These are phyloP conservation scores for Fusarium chuoi DNA, from an alignment of 2,329 filamentous ascomycete species.

Conservation along the genomic window DNA sequence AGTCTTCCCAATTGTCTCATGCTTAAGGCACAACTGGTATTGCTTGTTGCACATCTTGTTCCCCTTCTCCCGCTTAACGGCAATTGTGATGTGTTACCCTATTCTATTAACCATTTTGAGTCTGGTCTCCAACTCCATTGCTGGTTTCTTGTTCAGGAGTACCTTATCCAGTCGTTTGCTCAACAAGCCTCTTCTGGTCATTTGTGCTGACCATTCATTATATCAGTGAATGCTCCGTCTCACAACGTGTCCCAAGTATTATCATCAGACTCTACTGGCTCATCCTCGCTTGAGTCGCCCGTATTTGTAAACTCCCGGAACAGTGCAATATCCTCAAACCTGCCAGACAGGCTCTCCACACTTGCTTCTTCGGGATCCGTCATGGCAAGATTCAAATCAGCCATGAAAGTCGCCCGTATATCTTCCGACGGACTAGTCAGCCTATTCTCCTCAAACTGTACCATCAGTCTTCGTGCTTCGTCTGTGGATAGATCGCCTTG, in stretches of 20 bases:
- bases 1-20: background rate
- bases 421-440: conserved; percentile 31
- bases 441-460: conserved; percentile 43
- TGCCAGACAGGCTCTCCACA: conserved; percentile 47
- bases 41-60: background rate
- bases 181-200: background rate
- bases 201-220: background rate
- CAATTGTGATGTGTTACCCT: background rate
- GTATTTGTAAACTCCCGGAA: conserved; percentile 47
- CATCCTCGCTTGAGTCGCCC: conserved; percentile 1
- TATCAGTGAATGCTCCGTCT: background rate
- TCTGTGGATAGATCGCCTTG: conserved; percentile 45
- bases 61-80: background rate
- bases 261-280: conserved; percentile 20
- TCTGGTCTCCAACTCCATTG: background rate
- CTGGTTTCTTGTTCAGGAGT: background rate
- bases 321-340: conserved; percentile 49
- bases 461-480: conserved; percentile 46
- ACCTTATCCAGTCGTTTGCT: background rate
- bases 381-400: conserved; percentile 50
- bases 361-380: conserved; percentile 48
- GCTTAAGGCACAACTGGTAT: background rate
- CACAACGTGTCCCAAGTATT: conserved; percentile 7
- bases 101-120: background rate
- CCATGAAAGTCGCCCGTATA: conserved; percentile 51